A percentile compares a stretch with the other conserved stretches of the same genome.
Conservation (phyloP, 1,284 basidiomycete species). For the Tausonia pullulans region DNA sequence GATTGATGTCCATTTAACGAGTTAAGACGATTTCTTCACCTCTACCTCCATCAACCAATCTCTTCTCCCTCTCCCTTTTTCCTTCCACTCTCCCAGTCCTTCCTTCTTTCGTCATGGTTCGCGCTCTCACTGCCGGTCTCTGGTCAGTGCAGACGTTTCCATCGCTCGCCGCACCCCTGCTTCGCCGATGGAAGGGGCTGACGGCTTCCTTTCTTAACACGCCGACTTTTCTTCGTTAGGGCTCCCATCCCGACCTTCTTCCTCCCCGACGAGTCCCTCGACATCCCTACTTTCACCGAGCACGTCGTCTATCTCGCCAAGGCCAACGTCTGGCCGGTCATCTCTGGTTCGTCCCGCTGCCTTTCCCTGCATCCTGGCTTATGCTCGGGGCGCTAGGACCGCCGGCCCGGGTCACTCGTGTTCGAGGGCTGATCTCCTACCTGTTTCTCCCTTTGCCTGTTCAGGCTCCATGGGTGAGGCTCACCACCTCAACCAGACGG, state of each 20-base stretch:
- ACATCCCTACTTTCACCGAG: conserved; percentile 56
- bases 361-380: conserved; percentile 48
- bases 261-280: conserved; percentile 64
- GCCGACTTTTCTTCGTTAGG: no score
- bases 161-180: no score
- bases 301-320: conserved; percentile 59
- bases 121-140: no score
- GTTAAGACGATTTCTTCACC: no score
- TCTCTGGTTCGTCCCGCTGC: conserved; percentile 44
- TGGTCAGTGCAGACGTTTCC: no score
- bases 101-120: no score
- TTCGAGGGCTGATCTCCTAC: background rate
- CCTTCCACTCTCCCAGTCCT: no score
- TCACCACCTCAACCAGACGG: conserved; percentile 61
- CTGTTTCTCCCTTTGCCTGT: background rate
- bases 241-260: conserved; percentile 82
- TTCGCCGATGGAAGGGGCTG: no score
- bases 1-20: no score
- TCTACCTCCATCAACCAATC: no score
- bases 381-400: background rate
- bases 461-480: conserved; percentile 41
- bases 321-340: conserved; percentile 62
- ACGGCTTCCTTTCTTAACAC: no score
- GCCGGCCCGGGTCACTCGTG: background rate
- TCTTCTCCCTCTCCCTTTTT: no score